Conservation (phyloP, 352 stramenopile species). For the Globisporangium solare region DNA sequence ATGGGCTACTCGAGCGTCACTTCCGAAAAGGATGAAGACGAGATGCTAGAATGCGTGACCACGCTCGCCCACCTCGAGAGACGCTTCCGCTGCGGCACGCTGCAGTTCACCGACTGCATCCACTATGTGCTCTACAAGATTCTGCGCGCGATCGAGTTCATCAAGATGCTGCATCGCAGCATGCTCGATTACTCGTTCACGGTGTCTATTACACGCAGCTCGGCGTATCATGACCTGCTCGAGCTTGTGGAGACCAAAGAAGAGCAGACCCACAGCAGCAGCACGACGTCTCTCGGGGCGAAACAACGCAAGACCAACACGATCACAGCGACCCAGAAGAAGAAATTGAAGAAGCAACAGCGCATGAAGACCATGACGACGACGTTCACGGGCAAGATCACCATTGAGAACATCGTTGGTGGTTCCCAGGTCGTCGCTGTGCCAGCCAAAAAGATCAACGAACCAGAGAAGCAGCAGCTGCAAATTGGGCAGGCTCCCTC, state of each 20-base stretch:
- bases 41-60: constrained; percentile 13
- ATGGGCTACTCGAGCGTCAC: background rate
- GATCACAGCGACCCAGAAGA: background rate
- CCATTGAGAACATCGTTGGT: constrained; percentile 1
- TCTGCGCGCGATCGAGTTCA: constrained; percentile 10
- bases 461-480: background rate
- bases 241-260: constrained; percentile 8
- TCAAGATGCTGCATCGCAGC: constrained; percentile 15
- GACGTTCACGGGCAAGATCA: constrained; percentile 9
- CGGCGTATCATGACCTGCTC: constrained; percentile 9
- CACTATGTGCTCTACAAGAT: constrained; percentile 13
- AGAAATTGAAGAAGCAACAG: constrained; percentile 7
- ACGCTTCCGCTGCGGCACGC: constrained; percentile 6
- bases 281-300: background rate
- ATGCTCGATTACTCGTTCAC: constrained; percentile 19
- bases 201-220: constrained; percentile 10
- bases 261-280: background rate
- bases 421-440: background rate
- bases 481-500: no score
- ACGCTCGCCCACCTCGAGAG: constrained; percentile 12
- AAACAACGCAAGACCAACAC: constrained; percentile 6
- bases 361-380: constrained; percentile 4
- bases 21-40: constrained; percentile 5
- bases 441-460: background rate
- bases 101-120: constrained; percentile 8